A percentile compares a stretch with the other conserved stretches of the same genome.
phyloP scores from a whole-genome alignment of 1,139 yeast genomes.

The Lodderomyces jiufengensis region DNA sequence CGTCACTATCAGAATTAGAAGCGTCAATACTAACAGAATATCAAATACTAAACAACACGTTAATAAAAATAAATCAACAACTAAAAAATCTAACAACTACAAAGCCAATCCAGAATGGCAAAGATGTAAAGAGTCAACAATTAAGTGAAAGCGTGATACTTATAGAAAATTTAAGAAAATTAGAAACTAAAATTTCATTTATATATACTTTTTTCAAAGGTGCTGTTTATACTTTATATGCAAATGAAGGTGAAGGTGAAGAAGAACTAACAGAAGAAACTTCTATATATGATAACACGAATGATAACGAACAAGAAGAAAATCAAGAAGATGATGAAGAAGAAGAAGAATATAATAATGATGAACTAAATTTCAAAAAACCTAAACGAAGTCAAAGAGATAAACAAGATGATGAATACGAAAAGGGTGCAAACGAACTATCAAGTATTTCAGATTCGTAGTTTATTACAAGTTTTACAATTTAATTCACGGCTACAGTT shows the following conservation, averaged over 20 bases:
- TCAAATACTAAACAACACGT: conserved; percentile 7
- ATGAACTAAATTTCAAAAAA: background rate
- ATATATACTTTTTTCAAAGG: conserved; percentile 66
- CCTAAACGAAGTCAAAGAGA: background rate
- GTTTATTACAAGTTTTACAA: too few relatives aligned
- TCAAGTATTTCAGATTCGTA: conserved; percentile 5
- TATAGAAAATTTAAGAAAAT: conserved; percentile 48
- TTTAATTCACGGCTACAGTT: too few relatives aligned
- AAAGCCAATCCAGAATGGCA: conserved; percentile 1
- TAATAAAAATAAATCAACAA: conserved; percentile 33
- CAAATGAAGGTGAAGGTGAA: conserved; percentile 13
- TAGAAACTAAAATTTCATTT: conserved; percentile 62
- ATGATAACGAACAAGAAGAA: conserved; percentile 1
- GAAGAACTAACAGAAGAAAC: conserved; percentile 8
- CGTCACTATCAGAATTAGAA: conserved; percentile 19
- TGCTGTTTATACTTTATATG: conserved; percentile 56
- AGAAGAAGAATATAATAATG: background rate
- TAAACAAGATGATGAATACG: background rate
- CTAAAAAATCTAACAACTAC: conserved; percentile 24
- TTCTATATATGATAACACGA: background rate
- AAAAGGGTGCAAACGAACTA: conserved; percentile 4
- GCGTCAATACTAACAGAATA: conserved; percentile 7
- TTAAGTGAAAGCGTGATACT: conserved; percentile 25
- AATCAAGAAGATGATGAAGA: conserved; percentile 2
- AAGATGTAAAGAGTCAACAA: conserved; percentile 6